Conservation (phyloP, 192 early-diverging fungal genomes). For the Mortierella claussenii region DNA sequence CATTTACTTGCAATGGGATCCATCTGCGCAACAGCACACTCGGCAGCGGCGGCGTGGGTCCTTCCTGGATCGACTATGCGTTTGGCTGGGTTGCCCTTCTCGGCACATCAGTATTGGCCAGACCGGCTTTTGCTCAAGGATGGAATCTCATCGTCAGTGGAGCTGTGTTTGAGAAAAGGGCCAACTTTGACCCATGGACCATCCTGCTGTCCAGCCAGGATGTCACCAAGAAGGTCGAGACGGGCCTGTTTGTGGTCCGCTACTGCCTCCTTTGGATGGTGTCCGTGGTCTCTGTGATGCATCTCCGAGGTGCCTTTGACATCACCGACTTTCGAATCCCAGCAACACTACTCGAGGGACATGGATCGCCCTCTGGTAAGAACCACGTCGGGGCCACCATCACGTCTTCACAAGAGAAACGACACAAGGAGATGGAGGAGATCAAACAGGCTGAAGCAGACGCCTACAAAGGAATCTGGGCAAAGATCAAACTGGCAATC, state of each 20-base stretch:
- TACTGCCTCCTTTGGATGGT: neutral
- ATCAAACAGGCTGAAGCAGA: too few species aligned
- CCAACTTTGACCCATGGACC: neutral
- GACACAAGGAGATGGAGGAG: too few species aligned
- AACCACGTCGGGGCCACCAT: too few species aligned
- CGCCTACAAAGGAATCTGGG: too few species aligned
- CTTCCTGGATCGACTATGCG: neutral
- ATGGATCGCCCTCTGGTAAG: too few species aligned
- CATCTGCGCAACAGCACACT: neutral
- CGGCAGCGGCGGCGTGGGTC: neutral
- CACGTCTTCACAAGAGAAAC: too few species aligned
- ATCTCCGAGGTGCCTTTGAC: neutral
- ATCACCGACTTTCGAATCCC: neutral
- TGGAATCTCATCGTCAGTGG: constrained; percentile 1
- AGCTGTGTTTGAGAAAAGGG: neutral
- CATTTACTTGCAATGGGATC: neutral
- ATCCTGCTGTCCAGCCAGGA: neutral
- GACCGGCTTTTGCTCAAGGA: neutral
- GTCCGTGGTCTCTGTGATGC: neutral
- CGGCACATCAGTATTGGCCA: neutral
- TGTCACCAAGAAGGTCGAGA: neutral
- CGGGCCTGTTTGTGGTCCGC: constrained; percentile 3
- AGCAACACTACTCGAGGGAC: neutral
- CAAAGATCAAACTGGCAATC: too few species aligned
- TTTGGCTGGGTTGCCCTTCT: constrained; percentile 7